These are phyloP conservation scores for Plasmodium fragile DNA, from an alignment of 169 alveolate genomes.

Conservation along the genomic window DNA sequence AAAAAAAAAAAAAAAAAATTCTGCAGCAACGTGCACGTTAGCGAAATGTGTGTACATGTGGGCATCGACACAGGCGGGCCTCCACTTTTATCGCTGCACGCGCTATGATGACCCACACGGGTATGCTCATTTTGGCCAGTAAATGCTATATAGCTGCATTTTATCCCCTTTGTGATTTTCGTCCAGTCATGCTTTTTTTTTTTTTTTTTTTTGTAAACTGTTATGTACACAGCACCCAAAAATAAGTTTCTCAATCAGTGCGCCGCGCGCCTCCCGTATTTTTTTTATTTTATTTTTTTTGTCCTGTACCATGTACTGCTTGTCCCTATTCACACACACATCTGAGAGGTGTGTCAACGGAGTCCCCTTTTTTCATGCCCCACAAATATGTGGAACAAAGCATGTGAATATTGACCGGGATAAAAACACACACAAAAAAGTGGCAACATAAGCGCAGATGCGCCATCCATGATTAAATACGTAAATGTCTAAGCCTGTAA, in stretches of 20 bases:
- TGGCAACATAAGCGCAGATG: background rate
- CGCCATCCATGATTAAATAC: background rate
- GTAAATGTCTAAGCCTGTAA: background rate
- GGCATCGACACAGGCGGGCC: background rate
- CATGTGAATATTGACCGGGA: background rate
- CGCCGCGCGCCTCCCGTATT: background rate
- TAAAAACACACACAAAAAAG: background rate
- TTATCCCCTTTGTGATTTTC: background rate
- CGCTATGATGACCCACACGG: background rate
- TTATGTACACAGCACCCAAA: background rate
- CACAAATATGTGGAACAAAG: background rate
- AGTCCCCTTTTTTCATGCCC: background rate
- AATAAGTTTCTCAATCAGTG: background rate
- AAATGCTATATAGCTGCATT: background rate
- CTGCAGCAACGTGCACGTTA: background rate
- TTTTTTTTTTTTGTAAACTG: background rate
- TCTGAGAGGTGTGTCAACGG: background rate
- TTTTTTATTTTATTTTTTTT: background rate
- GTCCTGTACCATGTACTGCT: background rate
- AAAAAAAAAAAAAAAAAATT: slow-evolving; percentile 4
- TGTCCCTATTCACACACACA: background rate
- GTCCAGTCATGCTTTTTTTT: background rate
- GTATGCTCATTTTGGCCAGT: background rate
- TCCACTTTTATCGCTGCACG: background rate
- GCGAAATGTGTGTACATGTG: background rate